A percentile compares a stretch with the other conserved stretches of the same genome.
Conservation (phyloP, 257 asterid genomes). For the Prunella vulgaris region DNA sequence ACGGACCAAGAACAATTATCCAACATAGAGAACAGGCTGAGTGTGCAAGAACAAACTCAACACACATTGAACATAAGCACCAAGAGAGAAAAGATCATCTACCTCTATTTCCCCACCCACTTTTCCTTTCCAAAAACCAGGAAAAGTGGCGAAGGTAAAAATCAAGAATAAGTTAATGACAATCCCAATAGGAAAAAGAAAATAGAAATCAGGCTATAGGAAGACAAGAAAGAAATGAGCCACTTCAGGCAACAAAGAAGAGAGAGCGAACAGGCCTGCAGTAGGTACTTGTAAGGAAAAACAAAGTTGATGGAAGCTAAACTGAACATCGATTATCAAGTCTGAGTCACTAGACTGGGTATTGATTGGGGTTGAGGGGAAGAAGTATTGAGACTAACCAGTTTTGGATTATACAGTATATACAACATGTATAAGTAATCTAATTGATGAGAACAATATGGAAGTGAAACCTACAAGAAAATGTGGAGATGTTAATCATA, state of each 20-base stretch:
- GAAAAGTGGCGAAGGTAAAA: slow-evolving; percentile 46
- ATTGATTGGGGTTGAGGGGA: neutral
- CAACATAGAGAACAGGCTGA: slow-evolving; percentile 16
- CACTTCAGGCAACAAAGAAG: slow-evolving; percentile 18
- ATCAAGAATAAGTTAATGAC: slow-evolving; percentile 32
- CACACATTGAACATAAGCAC: slow-evolving; percentile 16
- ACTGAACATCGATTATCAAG: slow-evolving; percentile 17
- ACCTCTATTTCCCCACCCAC: slow-evolving; percentile 44
- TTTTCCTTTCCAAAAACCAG: slow-evolving; percentile 62
- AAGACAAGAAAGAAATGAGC: slow-evolving; percentile 11
- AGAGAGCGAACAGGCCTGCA: neutral
- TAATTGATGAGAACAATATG: slow-evolving; percentile 5
- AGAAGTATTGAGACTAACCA: slow-evolving; percentile 18
- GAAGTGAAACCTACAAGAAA: neutral
- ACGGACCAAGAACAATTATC: slow-evolving; percentile 23
- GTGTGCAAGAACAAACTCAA: slow-evolving; percentile 25
- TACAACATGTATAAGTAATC: slow-evolving; percentile 35
- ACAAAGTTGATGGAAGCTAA: neutral
- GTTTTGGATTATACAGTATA: slow-evolving; percentile 33
- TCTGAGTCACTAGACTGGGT: slow-evolving; percentile 8
- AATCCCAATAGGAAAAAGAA: slow-evolving; percentile 16
- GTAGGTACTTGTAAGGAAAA: neutral
- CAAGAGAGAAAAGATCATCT: slow-evolving; percentile 29
- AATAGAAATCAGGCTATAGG: neutral
- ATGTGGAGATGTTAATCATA: slow-evolving; percentile 6